These are phyloP conservation scores for Elongisporangium senticosum DNA, from an alignment of 352 stramenopile species.

Conservation along the genomic window DNA sequence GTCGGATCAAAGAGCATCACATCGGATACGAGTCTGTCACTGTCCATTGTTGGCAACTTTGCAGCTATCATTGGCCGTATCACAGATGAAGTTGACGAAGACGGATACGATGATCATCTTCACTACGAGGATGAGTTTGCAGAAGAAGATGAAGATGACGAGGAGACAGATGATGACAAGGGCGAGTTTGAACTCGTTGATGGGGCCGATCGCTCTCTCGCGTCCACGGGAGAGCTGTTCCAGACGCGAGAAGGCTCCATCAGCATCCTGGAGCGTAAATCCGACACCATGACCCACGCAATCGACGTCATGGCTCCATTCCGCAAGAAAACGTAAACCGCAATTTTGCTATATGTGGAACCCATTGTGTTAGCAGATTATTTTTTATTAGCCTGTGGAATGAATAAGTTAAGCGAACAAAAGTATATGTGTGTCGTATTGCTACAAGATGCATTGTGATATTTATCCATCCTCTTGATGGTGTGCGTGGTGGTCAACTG, in stretches of 20 bases:
- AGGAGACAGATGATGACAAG: slow-evolving; percentile 17
- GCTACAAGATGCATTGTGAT: not conserved
- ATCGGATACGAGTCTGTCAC: slow-evolving; percentile 63
- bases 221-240: slow-evolving; percentile 6
- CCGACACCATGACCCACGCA: slow-evolving; percentile 9
- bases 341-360: not conserved
- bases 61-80: slow-evolving; percentile 53
- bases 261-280: slow-evolving; percentile 17
- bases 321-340: not conserved
- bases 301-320: slow-evolving; percentile 13
- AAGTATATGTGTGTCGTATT: not conserved
- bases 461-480: not conserved
- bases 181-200: slow-evolving; percentile 6
- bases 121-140: slow-evolving; percentile 12
- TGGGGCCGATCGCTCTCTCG: slow-evolving; percentile 8
- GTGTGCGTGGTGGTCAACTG: not conserved
- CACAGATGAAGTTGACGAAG: slow-evolving; percentile 50
- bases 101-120: slow-evolving; percentile 24
- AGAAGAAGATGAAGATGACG: slow-evolving; percentile 11
- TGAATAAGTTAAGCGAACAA: not conserved
- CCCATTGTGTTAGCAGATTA: not conserved
- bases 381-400: not conserved
- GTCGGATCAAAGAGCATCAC: slow-evolving; percentile 13
- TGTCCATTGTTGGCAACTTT: slow-evolving; percentile 74
- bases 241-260: slow-evolving; percentile 10